Evolutionary conservation across 73 alveolate species (phyloP).

Genomic region (Tetrahymena thermophila): DNA sequence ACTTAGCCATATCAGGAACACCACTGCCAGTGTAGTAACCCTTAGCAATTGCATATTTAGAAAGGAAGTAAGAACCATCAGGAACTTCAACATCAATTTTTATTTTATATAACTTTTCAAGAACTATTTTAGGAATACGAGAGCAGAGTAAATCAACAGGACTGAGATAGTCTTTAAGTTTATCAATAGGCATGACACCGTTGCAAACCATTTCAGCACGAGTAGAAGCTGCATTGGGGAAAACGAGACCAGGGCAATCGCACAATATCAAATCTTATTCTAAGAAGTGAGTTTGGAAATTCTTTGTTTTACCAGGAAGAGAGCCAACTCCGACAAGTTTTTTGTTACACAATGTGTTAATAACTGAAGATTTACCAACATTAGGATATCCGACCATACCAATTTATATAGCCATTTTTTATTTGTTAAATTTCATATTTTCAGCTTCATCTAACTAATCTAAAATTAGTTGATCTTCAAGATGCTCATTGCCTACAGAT

Average conservation of each 20-base stretch:
- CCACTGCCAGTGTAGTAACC: conserved; percentile 92
- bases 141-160: conserved; percentile 84
- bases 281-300: conserved; percentile 85
- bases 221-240: conserved; percentile 91
- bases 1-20: conserved; percentile 93
- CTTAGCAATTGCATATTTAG: conserved; percentile 71
- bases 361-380: conserved; percentile 98
- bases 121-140: conserved; percentile 74
- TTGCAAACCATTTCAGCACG: conserved; percentile 96
- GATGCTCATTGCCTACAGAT: background rate
- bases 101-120: conserved; percentile 74
- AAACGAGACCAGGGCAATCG: conserved; percentile 98
- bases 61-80: conserved; percentile 77
- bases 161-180: conserved; percentile 76
- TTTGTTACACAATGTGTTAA: conserved; percentile 80
- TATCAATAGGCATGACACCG: conserved; percentile 96
- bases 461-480: conserved; percentile 5
- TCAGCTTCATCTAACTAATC: conserved; percentile 31
- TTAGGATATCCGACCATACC: conserved; percentile 98
- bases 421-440: background rate
- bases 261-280: conserved; percentile 63
- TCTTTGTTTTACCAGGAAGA: conserved; percentile 97
- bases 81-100: conserved; percentile 50
- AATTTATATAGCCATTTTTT: conserved; percentile 41
- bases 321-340: conserved; percentile 96